Conservation (phyloP, 441 rosid genomes). For the Populus hybrid region DNA sequence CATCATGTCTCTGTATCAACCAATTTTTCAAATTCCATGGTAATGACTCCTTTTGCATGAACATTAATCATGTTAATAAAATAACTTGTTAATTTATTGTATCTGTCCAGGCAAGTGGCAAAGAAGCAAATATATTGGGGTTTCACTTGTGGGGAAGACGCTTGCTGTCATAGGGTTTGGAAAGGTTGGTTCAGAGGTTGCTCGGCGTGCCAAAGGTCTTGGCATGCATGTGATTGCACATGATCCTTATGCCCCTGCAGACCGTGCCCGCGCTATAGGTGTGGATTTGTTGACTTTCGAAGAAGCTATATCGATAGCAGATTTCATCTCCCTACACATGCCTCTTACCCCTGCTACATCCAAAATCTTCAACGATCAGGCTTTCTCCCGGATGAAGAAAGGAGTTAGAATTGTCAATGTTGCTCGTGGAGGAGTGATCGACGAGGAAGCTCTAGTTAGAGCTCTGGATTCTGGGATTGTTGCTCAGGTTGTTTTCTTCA, state of each 20-base stretch:
- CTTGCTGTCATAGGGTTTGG: conserved; percentile 33
- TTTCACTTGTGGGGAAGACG: conserved; percentile 77
- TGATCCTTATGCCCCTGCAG: conserved; percentile 79
- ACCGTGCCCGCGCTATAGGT: conserved; percentile 74
- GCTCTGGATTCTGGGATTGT: conserved; percentile 66
- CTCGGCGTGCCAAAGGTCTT: conserved; percentile 77
- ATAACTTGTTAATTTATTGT: not conserved
- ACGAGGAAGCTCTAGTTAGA: conserved; percentile 72
- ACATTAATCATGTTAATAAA: not conserved
- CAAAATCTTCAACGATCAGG: conserved; percentile 58
- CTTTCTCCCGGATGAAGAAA: conserved; percentile 71
- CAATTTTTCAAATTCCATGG: not conserved
- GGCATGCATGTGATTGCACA: conserved; percentile 80
- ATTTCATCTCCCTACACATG: conserved; percentile 72
- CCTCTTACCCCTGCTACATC: conserved; percentile 62
- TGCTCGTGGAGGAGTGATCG: conserved; percentile 81
- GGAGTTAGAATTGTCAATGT: conserved; percentile 74
- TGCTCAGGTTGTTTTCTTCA: conserved; percentile 22
- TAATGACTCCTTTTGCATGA: not conserved
- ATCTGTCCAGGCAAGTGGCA: conserved; percentile 63
- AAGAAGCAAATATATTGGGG: conserved; percentile 75
- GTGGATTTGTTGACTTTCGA: conserved; percentile 65
- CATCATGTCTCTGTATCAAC: not conserved
- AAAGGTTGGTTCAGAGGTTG: conserved; percentile 70
- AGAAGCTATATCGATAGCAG: conserved; percentile 57